Evolutionary conservation across 2,329 filamentous ascomycete species (phyloP), one percentile per base, ranked within the genome.

Genomic region (Sporothrix humicola): DNA sequence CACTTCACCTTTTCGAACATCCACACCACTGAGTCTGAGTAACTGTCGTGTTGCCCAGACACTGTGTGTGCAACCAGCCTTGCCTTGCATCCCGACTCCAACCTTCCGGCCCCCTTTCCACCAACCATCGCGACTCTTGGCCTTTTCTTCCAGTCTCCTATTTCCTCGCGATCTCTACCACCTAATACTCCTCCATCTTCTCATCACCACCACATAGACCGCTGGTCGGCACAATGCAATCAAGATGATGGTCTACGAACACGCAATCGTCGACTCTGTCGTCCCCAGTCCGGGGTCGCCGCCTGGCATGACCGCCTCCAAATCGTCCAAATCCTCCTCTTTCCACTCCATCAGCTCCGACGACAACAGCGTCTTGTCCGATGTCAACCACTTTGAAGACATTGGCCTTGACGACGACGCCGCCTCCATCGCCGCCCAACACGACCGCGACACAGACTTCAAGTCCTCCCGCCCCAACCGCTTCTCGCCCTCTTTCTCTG

Each of bases 301-400:
- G 74, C 92, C 92, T 75, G 93, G 93, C 79, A 90, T 97, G 83
- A 93, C 92, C 68, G 83, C 85, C 77, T 97, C 93, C 75, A 97
- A 95, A 82, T 96, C 93, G 76, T 97, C 93, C 77, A 97, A 96
- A 82, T 94, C 94, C 42, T 97, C 93, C 5, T 97, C 94, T 69
- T 92, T 95, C 79, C 92, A 91, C 78, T 97, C 94, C 52, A 91
- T 92, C 73, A 90, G 89, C 75, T 92, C 91, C 78, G 92, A 94
- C 78, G 92, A 93, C 77, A 90, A 91, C 79, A 89, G 87, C 77
- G 87, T 90, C 69, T 84, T 93, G 63, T 87, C 90, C 71, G 93
- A 97, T 79, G 88, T 92, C 73, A 90, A 90, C 76, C 91, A 98
- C 81, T 98, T 98, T 79, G 95, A 98, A 81, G 95, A 98, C 77